Conservation (phyloP, 805 yeast genomes). For the Gaillardinia entomophila region DNA sequence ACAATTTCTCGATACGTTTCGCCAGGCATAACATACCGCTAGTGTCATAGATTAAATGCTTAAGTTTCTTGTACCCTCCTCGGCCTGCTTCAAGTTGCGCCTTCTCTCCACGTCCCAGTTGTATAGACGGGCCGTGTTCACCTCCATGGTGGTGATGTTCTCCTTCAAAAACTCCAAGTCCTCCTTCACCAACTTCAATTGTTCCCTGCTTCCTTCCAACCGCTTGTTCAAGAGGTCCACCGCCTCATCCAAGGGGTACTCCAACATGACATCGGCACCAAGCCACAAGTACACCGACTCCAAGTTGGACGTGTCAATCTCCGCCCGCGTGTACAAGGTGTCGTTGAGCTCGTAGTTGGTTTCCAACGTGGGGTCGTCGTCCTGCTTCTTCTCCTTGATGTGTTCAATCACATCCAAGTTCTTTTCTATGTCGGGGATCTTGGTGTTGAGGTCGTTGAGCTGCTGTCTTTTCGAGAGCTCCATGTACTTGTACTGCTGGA, state of each 20-base stretch:
- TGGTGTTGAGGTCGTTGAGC: conserved; percentile 48
- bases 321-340: conserved; percentile 83
- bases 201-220: conserved; percentile 55
- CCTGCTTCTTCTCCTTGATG: conserved; percentile 44
- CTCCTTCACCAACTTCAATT: conserved; percentile 60
- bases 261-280: conserved; percentile 98
- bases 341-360: conserved; percentile 92
- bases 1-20: conserved; percentile 56
- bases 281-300: conserved; percentile 79
- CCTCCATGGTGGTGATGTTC: conserved; percentile 96
- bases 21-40: too few relatives aligned
- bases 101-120: conserved; percentile 85
- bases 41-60: conserved; percentile 11
- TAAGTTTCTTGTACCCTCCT: conserved; percentile 27
- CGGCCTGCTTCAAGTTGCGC: conserved; percentile 36
- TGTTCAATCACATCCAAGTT: conserved; percentile 70
- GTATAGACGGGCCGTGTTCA: conserved; percentile 87
- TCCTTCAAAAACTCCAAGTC: conserved; percentile 81
- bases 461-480: conserved; percentile 50
- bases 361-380: conserved; percentile 32
- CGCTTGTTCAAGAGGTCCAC: conserved; percentile 58
- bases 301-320: conserved; percentile 50
- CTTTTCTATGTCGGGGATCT: conserved; percentile 89
- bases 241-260: conserved; percentile 88
- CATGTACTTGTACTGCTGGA: conserved; percentile 90